Conservation (phyloP, 2,329 filamentous ascomycete species). For the Gnomoniopsis sp. region DNA sequence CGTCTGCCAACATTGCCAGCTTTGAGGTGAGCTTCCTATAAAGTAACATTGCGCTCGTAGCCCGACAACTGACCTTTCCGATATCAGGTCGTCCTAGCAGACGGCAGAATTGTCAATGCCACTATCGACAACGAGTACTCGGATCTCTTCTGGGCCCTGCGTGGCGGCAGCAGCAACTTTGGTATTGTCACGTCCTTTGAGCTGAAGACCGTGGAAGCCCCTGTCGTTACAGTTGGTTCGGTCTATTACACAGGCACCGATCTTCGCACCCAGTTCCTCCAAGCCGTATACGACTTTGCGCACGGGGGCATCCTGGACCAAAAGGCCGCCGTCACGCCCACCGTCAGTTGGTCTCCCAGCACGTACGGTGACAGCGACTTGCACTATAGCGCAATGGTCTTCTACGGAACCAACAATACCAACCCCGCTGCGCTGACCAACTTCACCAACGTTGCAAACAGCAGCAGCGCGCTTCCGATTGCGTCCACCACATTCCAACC, state of each 20-base stretch:
- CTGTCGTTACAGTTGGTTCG: neutral
- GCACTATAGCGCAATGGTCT: neutral
- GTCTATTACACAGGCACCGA: constrained; percentile 1
- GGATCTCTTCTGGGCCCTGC: constrained; percentile 28
- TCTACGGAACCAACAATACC: neutral
- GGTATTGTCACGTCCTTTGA: constrained; percentile 30
- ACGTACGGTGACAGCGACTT: neutral
- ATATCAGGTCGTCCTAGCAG: constrained; percentile 22
- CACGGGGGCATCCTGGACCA: constrained; percentile 9
- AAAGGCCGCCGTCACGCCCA: constrained; percentile 4
- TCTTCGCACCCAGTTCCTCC: constrained; percentile 3
- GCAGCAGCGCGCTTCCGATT: neutral
- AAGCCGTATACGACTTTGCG: constrained; percentile 9
- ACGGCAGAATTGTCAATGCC: constrained; percentile 25
- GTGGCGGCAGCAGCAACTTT: constrained; percentile 26
- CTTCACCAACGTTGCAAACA: neutral
- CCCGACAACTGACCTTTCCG: neutral
- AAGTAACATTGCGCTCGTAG: neutral
- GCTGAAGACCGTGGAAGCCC: constrained; percentile 20
- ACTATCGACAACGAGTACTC: constrained; percentile 23
- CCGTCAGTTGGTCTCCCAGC: neutral
- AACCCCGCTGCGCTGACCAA: neutral
- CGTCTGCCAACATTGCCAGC: neutral
- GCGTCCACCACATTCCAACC: constrained; percentile 3
- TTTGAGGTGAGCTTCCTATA: neutral